Percentiles rank a stretch among this genome's conserved stretches.
Conservation (phyloP, 208 protist genomes). For the Novymonas esmeraldas region DNA sequence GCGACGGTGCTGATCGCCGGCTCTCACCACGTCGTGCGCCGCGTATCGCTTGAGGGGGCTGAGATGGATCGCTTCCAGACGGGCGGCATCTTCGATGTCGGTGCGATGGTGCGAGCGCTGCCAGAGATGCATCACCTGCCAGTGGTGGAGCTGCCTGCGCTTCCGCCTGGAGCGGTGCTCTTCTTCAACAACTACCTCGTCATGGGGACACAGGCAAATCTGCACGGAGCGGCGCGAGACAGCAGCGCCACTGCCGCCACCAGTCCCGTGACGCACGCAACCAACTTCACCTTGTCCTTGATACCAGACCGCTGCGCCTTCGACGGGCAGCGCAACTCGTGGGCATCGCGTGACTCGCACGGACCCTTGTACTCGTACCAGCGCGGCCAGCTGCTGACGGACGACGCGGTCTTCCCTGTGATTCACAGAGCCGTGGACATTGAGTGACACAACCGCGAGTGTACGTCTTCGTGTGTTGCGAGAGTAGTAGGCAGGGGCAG, state of each 20-base stretch:
- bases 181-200: slow-evolving; percentile 71
- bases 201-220: slow-evolving; percentile 38
- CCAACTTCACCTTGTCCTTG: slow-evolving; percentile 59
- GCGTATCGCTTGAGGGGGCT: slow-evolving; percentile 56
- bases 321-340: slow-evolving; percentile 71
- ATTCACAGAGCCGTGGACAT: slow-evolving; percentile 83
- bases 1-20: slow-evolving; percentile 56
- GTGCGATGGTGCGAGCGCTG: slow-evolving; percentile 55
- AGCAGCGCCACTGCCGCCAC: slow-evolving; percentile 4
- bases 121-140: slow-evolving; percentile 44
- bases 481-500: neutral
- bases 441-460: slow-evolving; percentile 42
- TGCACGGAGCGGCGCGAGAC: slow-evolving; percentile 35
- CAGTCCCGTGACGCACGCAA: slow-evolving; percentile 29
- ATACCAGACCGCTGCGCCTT: slow-evolving; percentile 81
- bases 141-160: slow-evolving; percentile 45
- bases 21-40: slow-evolving; percentile 68
- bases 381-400: slow-evolving; percentile 62
- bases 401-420: slow-evolving; percentile 68
- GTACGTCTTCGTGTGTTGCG: no score
- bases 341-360: slow-evolving; percentile 67
- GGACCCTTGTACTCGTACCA: slow-evolving; percentile 69
- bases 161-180: slow-evolving; percentile 56
- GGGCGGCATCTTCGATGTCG: slow-evolving; percentile 67
- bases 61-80: slow-evolving; percentile 58